These are phyloP conservation scores for Lactarius deliciosus DNA, from an alignment of 768 basidiomycete genomes.

Conservation along the genomic window DNA sequence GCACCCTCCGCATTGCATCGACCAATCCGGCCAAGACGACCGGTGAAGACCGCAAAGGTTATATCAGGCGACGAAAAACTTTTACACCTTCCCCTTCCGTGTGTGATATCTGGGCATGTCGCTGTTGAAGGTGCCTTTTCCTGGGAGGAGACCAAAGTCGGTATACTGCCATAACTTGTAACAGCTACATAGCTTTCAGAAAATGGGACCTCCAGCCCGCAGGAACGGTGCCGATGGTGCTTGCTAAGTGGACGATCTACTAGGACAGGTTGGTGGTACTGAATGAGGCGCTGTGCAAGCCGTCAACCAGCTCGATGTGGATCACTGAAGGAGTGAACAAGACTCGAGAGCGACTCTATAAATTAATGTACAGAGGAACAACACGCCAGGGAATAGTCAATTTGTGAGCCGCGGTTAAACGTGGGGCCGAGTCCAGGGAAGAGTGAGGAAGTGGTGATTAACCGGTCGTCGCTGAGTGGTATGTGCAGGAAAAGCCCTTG, in stretches of 20 bases:
- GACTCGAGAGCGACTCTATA: too few relatives aligned
- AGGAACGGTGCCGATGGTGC: slow-evolving; percentile 52
- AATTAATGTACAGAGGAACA: too few relatives aligned
- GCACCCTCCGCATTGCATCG: too few relatives aligned
- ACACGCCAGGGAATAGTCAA: slow-evolving; percentile 20
- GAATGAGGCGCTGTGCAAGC: slow-evolving; percentile 43
- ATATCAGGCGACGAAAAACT: too few relatives aligned
- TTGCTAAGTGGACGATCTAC: slow-evolving; percentile 49
- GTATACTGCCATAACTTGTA: slow-evolving; percentile 64
- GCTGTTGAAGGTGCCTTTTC: slow-evolving; percentile 59
- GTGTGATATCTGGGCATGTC: slow-evolving; percentile 38
- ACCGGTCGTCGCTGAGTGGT: slow-evolving; percentile 48
- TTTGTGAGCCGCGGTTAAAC: too few relatives aligned
- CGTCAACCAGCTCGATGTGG: too few relatives aligned
- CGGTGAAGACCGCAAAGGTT: too few relatives aligned
- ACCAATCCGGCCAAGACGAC: too few relatives aligned
- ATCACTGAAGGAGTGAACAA: too few relatives aligned
- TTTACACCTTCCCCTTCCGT: too few relatives aligned
- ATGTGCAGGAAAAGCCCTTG: slow-evolving; percentile 47
- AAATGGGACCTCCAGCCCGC: slow-evolving; percentile 50
- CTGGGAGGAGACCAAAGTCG: slow-evolving; percentile 53
- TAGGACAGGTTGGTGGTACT: slow-evolving; percentile 45
- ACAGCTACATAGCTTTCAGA: too few relatives aligned
- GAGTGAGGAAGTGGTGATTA: slow-evolving; percentile 32
- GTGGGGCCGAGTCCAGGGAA: neutral